These are phyloP conservation scores for Nicotiana knightiana DNA, from an alignment of 257 asterid species.

Conservation along the genomic window DNA sequence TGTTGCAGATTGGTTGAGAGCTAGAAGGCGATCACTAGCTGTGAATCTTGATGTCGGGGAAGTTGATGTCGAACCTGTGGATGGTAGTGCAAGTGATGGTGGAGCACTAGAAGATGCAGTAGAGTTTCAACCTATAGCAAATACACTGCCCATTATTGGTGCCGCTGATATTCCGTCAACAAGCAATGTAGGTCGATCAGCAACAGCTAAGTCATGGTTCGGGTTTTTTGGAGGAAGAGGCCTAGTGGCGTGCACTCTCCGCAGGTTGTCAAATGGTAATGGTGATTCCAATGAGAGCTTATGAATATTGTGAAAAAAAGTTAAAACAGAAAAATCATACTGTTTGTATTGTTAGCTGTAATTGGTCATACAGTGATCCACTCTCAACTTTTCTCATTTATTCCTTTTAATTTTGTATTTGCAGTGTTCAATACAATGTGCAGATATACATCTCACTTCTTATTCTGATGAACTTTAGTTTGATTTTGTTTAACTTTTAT, in stretches of 20 bases:
- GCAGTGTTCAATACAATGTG: neutral
- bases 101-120: slow-evolving; percentile 44
- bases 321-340: slow-evolving; percentile 15
- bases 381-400: neutral
- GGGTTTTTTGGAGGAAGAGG: slow-evolving; percentile 48
- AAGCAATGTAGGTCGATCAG: slow-evolving; percentile 29
- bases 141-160: slow-evolving; percentile 12
- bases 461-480: neutral
- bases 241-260: slow-evolving; percentile 54
- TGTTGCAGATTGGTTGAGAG: slow-evolving; percentile 58
- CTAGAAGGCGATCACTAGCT: slow-evolving; percentile 46
- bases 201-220: slow-evolving; percentile 35
- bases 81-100: slow-evolving; percentile 47
- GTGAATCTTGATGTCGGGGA: slow-evolving; percentile 72
- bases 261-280: slow-evolving; percentile 49
- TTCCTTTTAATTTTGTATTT: slow-evolving; percentile 10
- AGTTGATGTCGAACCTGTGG: slow-evolving; percentile 46
- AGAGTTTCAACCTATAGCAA: slow-evolving; percentile 37
- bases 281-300: slow-evolving; percentile 31
- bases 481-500: neutral
- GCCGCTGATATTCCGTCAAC: slow-evolving; percentile 25
- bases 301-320: slow-evolving; percentile 20
- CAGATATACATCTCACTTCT: neutral
- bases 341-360: slow-evolving; percentile 10
- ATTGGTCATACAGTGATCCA: slow-evolving; percentile 3